Percentiles rank a stretch among this genome's conserved stretches.
These are phyloP conservation scores for Lentinus tigrinus DNA, from an alignment of 768 basidiomycete species.

Conservation along the genomic window DNA sequence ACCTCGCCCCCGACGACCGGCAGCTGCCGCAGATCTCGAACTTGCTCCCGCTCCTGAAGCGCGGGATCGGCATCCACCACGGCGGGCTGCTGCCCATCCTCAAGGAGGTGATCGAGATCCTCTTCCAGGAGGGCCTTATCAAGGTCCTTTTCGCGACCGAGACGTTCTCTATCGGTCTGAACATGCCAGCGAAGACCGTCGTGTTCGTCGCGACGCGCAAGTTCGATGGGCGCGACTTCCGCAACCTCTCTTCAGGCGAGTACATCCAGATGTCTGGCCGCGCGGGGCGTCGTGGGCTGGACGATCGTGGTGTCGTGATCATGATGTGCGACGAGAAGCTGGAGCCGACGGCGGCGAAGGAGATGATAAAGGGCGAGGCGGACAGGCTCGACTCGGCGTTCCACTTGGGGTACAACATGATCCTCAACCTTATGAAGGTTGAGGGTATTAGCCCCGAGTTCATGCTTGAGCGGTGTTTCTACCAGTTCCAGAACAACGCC, in stretches of 20 bases:
- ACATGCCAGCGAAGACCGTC: constrained; percentile 99
- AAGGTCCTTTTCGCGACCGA: constrained; percentile 99
- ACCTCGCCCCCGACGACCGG: constrained; percentile 82
- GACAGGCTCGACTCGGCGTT: constrained; percentile 97
- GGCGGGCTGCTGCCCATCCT: constrained; percentile 95
- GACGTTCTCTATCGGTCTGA: constrained; percentile 96
- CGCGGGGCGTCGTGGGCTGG: constrained; percentile 93
- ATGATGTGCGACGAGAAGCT: constrained; percentile 99
- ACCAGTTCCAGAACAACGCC: constrained; percentile 95
- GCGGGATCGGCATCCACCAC: constrained; percentile 98
- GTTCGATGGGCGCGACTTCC: constrained; percentile 93
- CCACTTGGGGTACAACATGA: constrained; percentile 99
- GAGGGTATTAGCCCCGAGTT: constrained; percentile 98
- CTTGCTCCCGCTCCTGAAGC: constrained; percentile 86
- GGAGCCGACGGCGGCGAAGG: constrained; percentile 87
- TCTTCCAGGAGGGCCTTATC: constrained; percentile 97
- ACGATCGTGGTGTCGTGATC: constrained; percentile 98
- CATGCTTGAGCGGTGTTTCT: constrained; percentile 97
- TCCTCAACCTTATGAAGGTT: constrained; percentile 96
- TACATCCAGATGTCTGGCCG: constrained; percentile 99
- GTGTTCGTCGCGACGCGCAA: constrained; percentile 96
- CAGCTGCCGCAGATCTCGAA: constrained; percentile 92
- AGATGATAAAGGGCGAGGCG: constrained; percentile 98
- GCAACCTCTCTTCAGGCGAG: constrained; percentile 91
- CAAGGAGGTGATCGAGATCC: constrained; percentile 98